These are phyloP conservation scores for Zychaea mexicana DNA, from an alignment of 371 early-diverging fungal species.

Conservation along the genomic window DNA sequence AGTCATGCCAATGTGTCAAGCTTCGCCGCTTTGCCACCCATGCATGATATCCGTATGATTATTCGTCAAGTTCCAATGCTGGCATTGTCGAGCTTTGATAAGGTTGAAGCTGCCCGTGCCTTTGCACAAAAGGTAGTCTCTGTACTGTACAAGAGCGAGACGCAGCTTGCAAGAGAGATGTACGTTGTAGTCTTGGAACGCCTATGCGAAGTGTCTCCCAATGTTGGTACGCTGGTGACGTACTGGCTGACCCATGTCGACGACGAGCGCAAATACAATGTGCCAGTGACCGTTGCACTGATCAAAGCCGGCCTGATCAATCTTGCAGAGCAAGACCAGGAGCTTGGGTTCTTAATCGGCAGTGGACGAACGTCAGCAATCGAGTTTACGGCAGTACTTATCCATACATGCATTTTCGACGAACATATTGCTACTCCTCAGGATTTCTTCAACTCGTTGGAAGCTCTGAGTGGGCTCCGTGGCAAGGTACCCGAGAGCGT, in stretches of 20 bases:
- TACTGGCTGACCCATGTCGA: constrained; percentile 92
- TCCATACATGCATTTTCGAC: constrained; percentile 72
- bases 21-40: constrained; percentile 70
- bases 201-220: constrained; percentile 78
- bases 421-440: constrained; percentile 59
- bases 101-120: constrained; percentile 78
- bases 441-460: constrained; percentile 77
- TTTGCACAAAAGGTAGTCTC: constrained; percentile 89
- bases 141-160: constrained; percentile 78
- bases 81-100: constrained; percentile 66
- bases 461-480: constrained; percentile 66
- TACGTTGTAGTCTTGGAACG: constrained; percentile 81
- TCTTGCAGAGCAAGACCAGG: constrained; percentile 82
- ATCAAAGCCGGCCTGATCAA: constrained; percentile 79
- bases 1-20: constrained; percentile 57
- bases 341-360: constrained; percentile 83
- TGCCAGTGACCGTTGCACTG: constrained; percentile 79
- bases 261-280: constrained; percentile 92
- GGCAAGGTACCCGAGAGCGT: constrained; percentile 71
- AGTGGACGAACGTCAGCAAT: constrained; percentile 68
- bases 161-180: constrained; percentile 73
- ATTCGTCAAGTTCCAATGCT: constrained; percentile 75
- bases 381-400: constrained; percentile 78
- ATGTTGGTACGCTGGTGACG: constrained; percentile 81
- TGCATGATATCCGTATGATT: constrained; percentile 75